Percentiles rank a stretch among this genome's conserved stretches.
phyloP scores from a whole-genome alignment of 768 basidiomycete genomes.

The Peribolospora kevripleyi region DNA sequence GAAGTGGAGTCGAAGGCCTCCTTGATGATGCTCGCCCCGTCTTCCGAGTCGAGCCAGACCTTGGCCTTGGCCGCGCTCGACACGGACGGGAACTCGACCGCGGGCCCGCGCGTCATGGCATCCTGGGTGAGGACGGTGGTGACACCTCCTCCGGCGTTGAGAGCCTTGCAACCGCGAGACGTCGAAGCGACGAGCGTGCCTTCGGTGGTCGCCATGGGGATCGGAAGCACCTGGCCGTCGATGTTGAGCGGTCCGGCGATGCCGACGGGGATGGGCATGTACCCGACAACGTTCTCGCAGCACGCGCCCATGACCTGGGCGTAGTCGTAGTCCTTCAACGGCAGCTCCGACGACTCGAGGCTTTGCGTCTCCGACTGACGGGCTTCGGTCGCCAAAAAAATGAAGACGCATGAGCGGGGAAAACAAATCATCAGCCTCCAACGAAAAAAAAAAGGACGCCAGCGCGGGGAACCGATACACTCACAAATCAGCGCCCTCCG shows the following conservation, averaged over 20 bases:
- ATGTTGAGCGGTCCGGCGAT: constrained; percentile 85
- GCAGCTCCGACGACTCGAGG: constrained; percentile 58
- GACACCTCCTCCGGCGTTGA: constrained; percentile 87
- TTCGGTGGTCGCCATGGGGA: constrained; percentile 99
- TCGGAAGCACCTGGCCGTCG: constrained; percentile 58
- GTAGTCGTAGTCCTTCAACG: constrained; percentile 72
- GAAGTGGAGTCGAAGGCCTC: constrained; percentile 83
- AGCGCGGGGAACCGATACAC: constrained; percentile 18
- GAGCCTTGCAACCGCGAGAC: constrained; percentile 89
- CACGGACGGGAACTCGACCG: constrained; percentile 75
- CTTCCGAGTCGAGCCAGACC: constrained; percentile 61
- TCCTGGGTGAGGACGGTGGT: constrained; percentile 77
- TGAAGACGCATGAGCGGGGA: neutral
- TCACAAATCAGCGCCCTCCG: constrained; percentile 72
- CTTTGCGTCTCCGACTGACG: constrained; percentile 63
- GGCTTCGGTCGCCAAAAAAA: constrained; percentile 25
- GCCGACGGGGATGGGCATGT: constrained; percentile 84
- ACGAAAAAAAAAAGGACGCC: neutral
- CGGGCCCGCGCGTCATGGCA: constrained; percentile 97
- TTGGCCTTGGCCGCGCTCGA: constrained; percentile 57
- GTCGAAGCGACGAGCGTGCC: constrained; percentile 94
- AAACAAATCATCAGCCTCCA: neutral
- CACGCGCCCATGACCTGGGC: constrained; percentile 81
- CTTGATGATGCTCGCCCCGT: constrained; percentile 50
- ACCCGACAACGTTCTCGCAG: constrained; percentile 97